Evolutionary conservation across 2,329 filamentous ascomycete genomes (phyloP).

Genomic region (Teratosphaeria viscida): DNA sequence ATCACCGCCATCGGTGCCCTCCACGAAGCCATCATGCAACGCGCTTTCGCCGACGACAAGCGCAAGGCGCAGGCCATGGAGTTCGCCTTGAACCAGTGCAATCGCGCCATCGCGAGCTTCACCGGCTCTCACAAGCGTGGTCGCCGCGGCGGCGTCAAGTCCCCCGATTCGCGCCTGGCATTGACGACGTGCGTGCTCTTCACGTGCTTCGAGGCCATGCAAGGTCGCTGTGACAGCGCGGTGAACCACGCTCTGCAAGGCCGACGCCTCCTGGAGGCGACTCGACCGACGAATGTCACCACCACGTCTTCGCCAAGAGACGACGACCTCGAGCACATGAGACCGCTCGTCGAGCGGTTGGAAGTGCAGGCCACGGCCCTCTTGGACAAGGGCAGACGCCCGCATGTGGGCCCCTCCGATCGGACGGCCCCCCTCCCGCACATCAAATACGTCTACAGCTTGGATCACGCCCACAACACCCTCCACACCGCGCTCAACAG

Average conservation of each 20-base stretch:
- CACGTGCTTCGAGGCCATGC: slow-evolving; percentile 26
- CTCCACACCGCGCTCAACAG: slow-evolving; percentile 24
- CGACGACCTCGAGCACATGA: slow-evolving; percentile 24
- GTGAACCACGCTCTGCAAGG: slow-evolving; percentile 25
- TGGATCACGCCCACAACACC: slow-evolving; percentile 24
- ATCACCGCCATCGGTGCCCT: slow-evolving; percentile 24
- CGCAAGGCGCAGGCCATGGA: slow-evolving; percentile 22
- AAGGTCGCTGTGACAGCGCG: slow-evolving; percentile 24
- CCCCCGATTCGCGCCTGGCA: slow-evolving; percentile 17
- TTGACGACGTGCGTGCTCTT: slow-evolving; percentile 25
- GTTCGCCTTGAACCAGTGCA: slow-evolving; percentile 24
- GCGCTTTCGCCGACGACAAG: slow-evolving; percentile 20
- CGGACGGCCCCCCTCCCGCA: slow-evolving; percentile 17
- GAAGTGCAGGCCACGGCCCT: slow-evolving; percentile 24
- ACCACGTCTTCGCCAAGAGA: slow-evolving; percentile 16
- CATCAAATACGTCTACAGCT: slow-evolving; percentile 19
- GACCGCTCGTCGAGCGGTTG: slow-evolving; percentile 21
- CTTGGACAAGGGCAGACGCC: slow-evolving; percentile 20
- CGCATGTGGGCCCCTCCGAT: slow-evolving; percentile 17
- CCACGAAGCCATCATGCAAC: slow-evolving; percentile 24
- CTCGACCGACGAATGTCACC: slow-evolving; percentile 8
- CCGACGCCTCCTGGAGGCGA: slow-evolving; percentile 18
- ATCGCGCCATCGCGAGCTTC: slow-evolving; percentile 21
- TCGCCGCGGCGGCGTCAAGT: slow-evolving; percentile 1
- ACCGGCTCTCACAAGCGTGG: slow-evolving; percentile 7